Evolutionary conservation across 176 grass and related monocot species (phyloP).

Genomic region (Ensete ventricosum): DNA sequence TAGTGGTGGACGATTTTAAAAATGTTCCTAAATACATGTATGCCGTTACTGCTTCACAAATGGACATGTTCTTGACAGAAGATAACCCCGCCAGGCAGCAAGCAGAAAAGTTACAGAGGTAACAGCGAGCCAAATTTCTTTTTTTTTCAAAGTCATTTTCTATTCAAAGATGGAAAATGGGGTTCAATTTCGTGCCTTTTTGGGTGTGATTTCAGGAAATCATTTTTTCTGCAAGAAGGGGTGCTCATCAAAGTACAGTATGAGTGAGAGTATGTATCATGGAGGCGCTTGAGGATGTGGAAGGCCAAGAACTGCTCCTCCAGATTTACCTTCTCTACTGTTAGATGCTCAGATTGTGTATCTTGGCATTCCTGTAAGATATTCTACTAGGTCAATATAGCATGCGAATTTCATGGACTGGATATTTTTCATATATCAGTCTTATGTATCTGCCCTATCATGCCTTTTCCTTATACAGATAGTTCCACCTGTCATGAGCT

Average conservation of each 20-base stretch:
- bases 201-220: conserved; percentile 46
- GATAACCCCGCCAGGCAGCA: conserved; percentile 47
- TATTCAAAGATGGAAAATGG: background rate
- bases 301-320: conserved; percentile 59
- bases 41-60: conserved; percentile 50
- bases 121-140: conserved; percentile 4
- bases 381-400: background rate
- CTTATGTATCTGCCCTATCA: background rate
- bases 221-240: conserved; percentile 45
- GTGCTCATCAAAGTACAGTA: conserved; percentile 34
- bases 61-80: conserved; percentile 69
- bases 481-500: conserved; percentile 63
- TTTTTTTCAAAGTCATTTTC: background rate
- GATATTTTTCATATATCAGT: conserved; percentile 20
- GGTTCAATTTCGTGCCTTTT: background rate
- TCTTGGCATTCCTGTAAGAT: conserved; percentile 84
- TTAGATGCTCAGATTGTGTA: conserved; percentile 71
- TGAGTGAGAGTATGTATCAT: conserved; percentile 50
- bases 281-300: conserved; percentile 44
- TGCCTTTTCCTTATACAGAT: conserved; percentile 15
- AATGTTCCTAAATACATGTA: conserved; percentile 60
- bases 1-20: conserved; percentile 83
- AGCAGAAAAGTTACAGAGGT: conserved; percentile 58
- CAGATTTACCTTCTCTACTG: conserved; percentile 79
- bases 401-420: background rate